Evolutionary conservation across 192 early-diverging fungal species (phyloP), one percentile per base, ranked within the genome.

Genomic region (Diversispora epigaea): DNA sequence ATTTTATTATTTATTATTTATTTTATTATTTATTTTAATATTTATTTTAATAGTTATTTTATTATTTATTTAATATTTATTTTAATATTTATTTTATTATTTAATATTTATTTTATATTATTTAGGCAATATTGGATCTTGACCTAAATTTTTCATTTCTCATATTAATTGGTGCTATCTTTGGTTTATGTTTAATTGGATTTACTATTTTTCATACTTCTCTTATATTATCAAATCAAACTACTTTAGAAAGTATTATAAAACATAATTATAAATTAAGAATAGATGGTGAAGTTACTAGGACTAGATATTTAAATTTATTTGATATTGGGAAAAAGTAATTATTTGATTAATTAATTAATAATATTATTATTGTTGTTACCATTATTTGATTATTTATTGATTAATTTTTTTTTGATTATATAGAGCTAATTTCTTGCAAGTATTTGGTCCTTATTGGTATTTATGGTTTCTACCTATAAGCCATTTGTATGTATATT

Each of bases 401-500:
- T 49, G 7, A 17, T 47, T 17, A 21, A 6, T 54, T 19, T 41
- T 32, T 1, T 6, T 11, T 4, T 25, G 40, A 41, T 49, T n/a
- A 4, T 44, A 0, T 73, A 78, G 80, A 25, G 54, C 74, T 74
- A 90, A 90, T 78, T 86, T 87, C 64, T 60, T 71, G 4, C 87
- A 88, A 77, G 84, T 88, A 0, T 78, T 90, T 73, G 89, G 89
- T 3, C 76, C 84, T 25, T 46, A 63, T 3, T 82, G 86, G 82
- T 73, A 71, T 22, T 67, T 82, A 43, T 90, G 89, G 89, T 68
- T 87, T 40, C 52, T 89, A n/a, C 89, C 89, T 0, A 75, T 81
- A 0, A 63, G 70, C 3, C 86, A 84, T 63, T 63, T 17, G 19
- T 47, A 40, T n/a, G 12, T 47, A 64, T 14, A 17, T 43, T 47